These are phyloP conservation scores for Phyllosticta citribraziliensis DNA, from an alignment of 2,329 filamentous ascomycete genomes.

Conservation along the genomic window DNA sequence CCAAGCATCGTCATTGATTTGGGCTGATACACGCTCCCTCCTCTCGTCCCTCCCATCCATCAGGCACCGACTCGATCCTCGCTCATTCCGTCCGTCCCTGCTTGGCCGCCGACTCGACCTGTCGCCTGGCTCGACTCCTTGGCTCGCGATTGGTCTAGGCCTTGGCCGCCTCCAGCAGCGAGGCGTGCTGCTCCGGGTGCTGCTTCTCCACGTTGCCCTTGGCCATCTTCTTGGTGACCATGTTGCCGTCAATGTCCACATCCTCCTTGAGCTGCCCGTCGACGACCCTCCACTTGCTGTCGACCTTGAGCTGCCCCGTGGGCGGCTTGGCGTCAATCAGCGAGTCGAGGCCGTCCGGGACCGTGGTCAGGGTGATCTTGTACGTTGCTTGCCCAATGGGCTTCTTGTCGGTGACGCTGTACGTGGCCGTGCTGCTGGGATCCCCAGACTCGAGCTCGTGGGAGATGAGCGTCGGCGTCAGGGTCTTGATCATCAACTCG, in stretches of 20 bases:
- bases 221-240: conserved; percentile 34
- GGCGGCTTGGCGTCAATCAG: conserved; percentile 32
- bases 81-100: not conserved
- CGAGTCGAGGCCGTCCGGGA: conserved; percentile 23
- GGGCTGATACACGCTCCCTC: not conserved
- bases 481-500: conserved; percentile 30
- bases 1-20: not conserved
- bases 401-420: conserved; percentile 30
- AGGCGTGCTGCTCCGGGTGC: conserved; percentile 27
- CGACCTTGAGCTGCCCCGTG: conserved; percentile 28
- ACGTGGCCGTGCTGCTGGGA: conserved; percentile 20
- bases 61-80: not conserved
- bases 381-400: conserved; percentile 32
- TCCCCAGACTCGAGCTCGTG: conserved; percentile 26
- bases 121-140: not conserved
- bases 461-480: conserved; percentile 25
- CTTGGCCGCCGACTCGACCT: no score
- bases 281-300: conserved; percentile 28
- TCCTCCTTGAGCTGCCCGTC: conserved; percentile 26
- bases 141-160: conserved; percentile 12
- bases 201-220: conserved; percentile 32
- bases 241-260: conserved; percentile 32
- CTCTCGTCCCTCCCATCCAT: not conserved
- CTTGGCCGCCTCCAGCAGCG: conserved; percentile 20
- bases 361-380: conserved; percentile 31